These are phyloP conservation scores for Fusarium cyanostomum DNA, from an alignment of 2,329 filamentous ascomycete species.

Conservation along the genomic window DNA sequence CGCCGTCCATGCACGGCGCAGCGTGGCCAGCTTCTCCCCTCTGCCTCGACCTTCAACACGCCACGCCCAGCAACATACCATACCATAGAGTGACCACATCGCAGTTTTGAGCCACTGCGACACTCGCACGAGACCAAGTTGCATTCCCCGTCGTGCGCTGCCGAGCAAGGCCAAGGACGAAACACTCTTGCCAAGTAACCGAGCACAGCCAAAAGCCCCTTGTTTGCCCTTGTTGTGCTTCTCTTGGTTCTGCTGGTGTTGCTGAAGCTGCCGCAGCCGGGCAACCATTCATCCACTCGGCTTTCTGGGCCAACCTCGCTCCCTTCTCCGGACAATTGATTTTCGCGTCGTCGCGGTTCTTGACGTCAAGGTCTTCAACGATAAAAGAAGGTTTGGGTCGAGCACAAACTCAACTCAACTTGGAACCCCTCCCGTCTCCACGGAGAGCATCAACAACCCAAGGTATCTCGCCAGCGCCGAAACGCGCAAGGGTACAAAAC, in stretches of 20 bases:
- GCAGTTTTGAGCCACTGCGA: conserved; percentile 9
- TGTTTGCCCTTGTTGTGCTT: conserved; percentile 3
- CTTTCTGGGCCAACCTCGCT: not conserved
- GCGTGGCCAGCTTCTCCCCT: conserved; percentile 23
- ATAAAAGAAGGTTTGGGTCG: conserved; percentile 26
- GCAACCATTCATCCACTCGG: not conserved
- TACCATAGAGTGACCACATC: conserved; percentile 33
- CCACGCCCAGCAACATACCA: conserved; percentile 29
- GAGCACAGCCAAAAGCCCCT: too few species aligned
- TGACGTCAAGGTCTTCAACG: not conserved
- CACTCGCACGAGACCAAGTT: conserved; percentile 24
- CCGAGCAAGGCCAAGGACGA: not conserved
- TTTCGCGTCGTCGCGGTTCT: not conserved
- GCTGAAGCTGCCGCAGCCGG: not conserved
- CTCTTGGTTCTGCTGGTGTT: not conserved
- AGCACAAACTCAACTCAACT: conserved; percentile 16
- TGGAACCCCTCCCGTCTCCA: not conserved
- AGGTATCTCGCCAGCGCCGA: conserved; percentile 15
- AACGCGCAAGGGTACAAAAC: conserved; percentile 32
- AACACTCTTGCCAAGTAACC: too few species aligned
- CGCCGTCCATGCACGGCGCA: conserved; percentile 23
- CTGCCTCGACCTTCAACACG: conserved; percentile 19
- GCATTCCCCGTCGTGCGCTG: conserved; percentile 5
- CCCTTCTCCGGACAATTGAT: not conserved
- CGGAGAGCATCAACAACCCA: conserved; percentile 7